phyloP scores from a whole-genome alignment of 202 grass and related monocot species.

The Carex arenaria region DNA sequence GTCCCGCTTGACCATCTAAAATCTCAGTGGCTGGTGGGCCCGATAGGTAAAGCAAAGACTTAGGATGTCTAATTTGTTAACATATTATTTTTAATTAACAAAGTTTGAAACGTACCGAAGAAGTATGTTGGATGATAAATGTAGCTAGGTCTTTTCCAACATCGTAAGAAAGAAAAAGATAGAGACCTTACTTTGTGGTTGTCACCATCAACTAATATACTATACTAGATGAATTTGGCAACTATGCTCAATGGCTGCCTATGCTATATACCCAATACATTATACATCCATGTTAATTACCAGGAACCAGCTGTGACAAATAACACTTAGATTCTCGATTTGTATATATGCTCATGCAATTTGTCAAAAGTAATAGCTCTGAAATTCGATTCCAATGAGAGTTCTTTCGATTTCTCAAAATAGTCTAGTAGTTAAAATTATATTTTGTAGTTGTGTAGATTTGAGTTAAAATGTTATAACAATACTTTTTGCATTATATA shows the following conservation, averaged over 20 bases:
- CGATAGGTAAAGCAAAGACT: background rate
- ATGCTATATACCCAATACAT: background rate
- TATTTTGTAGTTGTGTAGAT: too few relatives aligned
- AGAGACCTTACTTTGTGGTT: conserved; percentile 7
- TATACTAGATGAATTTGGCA: background rate
- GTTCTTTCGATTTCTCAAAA: too few relatives aligned
- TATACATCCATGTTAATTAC: background rate
- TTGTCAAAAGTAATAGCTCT: background rate
- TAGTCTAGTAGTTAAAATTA: too few relatives aligned
- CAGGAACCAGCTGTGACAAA: background rate
- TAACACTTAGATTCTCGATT: background rate
- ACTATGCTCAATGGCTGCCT: background rate
- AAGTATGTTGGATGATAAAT: conserved; percentile 18
- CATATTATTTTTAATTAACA: background rate
- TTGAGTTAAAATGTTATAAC: too few relatives aligned
- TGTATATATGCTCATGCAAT: background rate
- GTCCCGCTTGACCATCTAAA: background rate
- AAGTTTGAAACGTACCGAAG: conserved; percentile 22
- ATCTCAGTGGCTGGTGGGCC: conserved; percentile 14
- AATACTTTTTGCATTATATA: too few relatives aligned
- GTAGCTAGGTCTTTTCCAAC: conserved; percentile 1
- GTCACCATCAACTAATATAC: conserved; percentile 19
- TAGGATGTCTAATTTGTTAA: background rate
- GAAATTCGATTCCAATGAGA: background rate
- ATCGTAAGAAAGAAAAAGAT: conserved; percentile 15